Conservation (phyloP, 2,329 filamentous ascomycete species). For the Botryotinia globosa region DNA sequence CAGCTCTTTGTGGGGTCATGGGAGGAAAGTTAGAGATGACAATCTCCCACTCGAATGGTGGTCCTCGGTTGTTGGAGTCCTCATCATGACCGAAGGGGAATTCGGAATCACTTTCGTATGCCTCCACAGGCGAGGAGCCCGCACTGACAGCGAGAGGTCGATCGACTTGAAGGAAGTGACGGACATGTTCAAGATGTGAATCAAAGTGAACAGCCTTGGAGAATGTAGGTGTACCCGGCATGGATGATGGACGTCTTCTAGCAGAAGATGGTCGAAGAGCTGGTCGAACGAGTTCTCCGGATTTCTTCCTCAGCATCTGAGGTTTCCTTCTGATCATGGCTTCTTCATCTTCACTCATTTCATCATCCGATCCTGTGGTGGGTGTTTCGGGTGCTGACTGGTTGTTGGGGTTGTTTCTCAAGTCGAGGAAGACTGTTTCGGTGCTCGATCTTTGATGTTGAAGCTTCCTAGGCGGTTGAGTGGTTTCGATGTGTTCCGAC, state of each 20-base stretch:
- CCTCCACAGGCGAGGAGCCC: slow-evolving; percentile 85
- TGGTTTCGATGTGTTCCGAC: slow-evolving; percentile 24
- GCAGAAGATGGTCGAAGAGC: slow-evolving; percentile 74
- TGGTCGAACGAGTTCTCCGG: slow-evolving; percentile 90
- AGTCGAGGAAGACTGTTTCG: slow-evolving; percentile 48
- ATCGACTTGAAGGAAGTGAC: slow-evolving; percentile 93
- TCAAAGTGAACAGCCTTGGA: slow-evolving; percentile 99
- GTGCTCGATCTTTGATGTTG: slow-evolving; percentile 37
- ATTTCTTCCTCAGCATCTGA: slow-evolving; percentile 97
- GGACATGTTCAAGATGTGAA: slow-evolving; percentile 90
- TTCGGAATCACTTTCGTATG: slow-evolving; percentile 81
- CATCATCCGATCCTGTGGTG: slow-evolving; percentile 54
- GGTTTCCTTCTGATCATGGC: slow-evolving; percentile 65
- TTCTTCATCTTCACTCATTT: slow-evolving; percentile 51
- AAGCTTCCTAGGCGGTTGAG: slow-evolving; percentile 30
- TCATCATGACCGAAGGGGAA: slow-evolving; percentile 72
- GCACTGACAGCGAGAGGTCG: slow-evolving; percentile 94
- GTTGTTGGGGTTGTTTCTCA: slow-evolving; percentile 32
- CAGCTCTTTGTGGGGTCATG: slow-evolving; percentile 59
- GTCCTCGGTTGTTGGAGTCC: slow-evolving; percentile 34
- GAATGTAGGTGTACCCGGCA: slow-evolving; percentile 95
- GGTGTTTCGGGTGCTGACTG: slow-evolving; percentile 48
- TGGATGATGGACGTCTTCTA: slow-evolving; percentile 83
- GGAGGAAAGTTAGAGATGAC: slow-evolving; percentile 77
- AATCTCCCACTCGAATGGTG: slow-evolving; percentile 82